Evolutionary conservation across 306 rosid species (phyloP).

Genomic region (Ceratonia siliqua): DNA sequence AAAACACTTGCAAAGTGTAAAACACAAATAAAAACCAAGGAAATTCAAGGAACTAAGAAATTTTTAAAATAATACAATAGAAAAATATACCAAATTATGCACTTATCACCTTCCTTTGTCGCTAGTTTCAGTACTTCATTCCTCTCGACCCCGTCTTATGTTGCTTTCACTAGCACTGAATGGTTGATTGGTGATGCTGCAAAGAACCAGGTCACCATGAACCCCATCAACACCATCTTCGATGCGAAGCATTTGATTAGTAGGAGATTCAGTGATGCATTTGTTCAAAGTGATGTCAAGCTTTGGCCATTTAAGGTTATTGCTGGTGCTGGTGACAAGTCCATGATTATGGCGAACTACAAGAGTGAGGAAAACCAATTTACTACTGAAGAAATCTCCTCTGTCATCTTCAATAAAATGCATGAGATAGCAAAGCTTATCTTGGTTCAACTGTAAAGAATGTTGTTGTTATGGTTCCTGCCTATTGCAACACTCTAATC

Average conservation of each 20-base stretch:
- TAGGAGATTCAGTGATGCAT: conserved; percentile 48
- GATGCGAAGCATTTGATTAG: conserved; percentile 78
- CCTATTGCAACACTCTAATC: conserved; percentile 67
- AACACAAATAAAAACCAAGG: too few relatives aligned
- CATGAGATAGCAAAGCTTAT: conserved; percentile 77
- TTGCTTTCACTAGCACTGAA: conserved; percentile 58
- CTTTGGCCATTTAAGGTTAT: conserved; percentile 71
- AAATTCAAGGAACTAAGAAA: too few relatives aligned
- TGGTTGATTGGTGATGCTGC: conserved; percentile 74
- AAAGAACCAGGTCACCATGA: conserved; percentile 77
- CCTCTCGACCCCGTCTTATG: conserved; percentile 72
- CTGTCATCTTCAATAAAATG: conserved; percentile 69
- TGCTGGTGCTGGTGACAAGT: conserved; percentile 55
- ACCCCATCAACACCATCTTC: conserved; percentile 66
- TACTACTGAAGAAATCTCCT: conserved; percentile 70
- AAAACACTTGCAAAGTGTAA: too few relatives aligned
- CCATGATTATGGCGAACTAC: conserved; percentile 65
- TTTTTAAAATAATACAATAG: too few relatives aligned
- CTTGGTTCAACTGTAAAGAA: conserved; percentile 57
- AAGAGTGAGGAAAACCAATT: conserved; percentile 68
- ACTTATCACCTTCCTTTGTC: too few relatives aligned
- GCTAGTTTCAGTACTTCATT: too few relatives aligned
- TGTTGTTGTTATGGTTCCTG: conserved; percentile 69
- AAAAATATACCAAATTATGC: too few relatives aligned
- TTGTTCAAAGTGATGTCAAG: conserved; percentile 68